Evolutionary conservation across 345 rosid genomes (phyloP), one percentile per base, ranked within the genome.

Genomic region (Pistacia vera): DNA sequence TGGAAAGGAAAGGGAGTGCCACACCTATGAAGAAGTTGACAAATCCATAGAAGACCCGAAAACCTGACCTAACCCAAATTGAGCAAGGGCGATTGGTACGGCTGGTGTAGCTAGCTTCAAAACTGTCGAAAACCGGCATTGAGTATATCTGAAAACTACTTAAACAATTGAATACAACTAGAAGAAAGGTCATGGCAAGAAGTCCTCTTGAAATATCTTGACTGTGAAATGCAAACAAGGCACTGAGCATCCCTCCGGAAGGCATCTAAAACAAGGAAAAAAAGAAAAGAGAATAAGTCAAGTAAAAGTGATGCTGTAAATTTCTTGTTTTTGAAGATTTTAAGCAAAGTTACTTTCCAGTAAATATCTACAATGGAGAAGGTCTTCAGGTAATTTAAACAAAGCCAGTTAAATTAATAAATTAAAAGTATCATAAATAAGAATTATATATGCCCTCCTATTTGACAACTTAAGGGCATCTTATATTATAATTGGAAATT

Each of bases 71-170:
- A 51, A 95, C 98, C 98, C 98, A 95, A 9, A 93, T 89, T 0
- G 99, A 93, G 85, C 99, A 95, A 0, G 98, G 97, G n/a, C 93
- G 90, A 83, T 95, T 95, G 8, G 97, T 95, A 3, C 98, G 81
- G 82, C 91, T 91, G n/a, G 99, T 95, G 85, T 91, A 95, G 73
- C 99, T 89, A 28, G 97, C 99, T 68, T 93, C 98, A 72, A 95
- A 93, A 81, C 96, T 95, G 88, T 95, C 99, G 20, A 95, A 95
- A 11, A 82, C 99, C 0, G 97, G 98, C 99, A 95, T 95, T 0
- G 98, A 95, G 78, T 95, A 95, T 81, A 95, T 95, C 83, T 93
- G 99, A 87, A 93, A 95, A 72, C 98, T 93, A 85, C 98, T 95
- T 52, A 93, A 77, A 76, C 99, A 93, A 72, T 84, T 93, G 88